Evolutionary conservation across 2,329 filamentous ascomycete species (phyloP).

Genomic region (Monosporascus sp.): DNA sequence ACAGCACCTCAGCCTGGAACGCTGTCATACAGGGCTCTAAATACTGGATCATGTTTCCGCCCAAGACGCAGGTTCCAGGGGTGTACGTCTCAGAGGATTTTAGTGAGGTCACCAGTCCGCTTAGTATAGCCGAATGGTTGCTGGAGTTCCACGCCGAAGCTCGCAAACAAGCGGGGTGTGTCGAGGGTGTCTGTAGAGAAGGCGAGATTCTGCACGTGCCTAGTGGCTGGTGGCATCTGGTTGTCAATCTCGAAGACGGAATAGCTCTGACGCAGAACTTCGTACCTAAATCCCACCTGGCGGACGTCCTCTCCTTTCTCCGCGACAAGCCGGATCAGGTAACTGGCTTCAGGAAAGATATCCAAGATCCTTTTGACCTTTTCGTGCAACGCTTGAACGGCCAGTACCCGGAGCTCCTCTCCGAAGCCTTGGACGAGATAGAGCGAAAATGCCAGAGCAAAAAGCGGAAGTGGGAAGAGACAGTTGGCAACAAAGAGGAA

Average conservation of each 20-base stretch:
- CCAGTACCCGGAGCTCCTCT: constrained; percentile 61
- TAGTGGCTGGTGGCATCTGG: constrained; percentile 94
- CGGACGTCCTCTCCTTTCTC: constrained; percentile 74
- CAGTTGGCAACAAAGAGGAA: constrained; percentile 54
- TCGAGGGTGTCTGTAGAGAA: constrained; percentile 77
- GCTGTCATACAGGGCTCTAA: constrained; percentile 85
- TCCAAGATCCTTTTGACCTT: constrained; percentile 67
- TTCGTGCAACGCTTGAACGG: constrained; percentile 67
- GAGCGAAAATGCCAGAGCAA: constrained; percentile 58
- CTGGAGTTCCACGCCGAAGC: constrained; percentile 85
- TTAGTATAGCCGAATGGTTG: constrained; percentile 96
- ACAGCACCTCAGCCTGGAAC: constrained; percentile 82
- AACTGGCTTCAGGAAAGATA: constrained; percentile 72
- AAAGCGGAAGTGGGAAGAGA: constrained; percentile 83
- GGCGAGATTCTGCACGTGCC: constrained; percentile 92
- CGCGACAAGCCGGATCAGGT: constrained; percentile 79
- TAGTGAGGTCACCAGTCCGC: constrained; percentile 86
- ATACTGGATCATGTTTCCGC: constrained; percentile 99
- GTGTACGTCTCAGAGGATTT: constrained; percentile 87
- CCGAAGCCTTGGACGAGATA: constrained; percentile 59
- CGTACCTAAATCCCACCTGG: constrained; percentile 70
- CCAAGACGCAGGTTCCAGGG: constrained; percentile 72
- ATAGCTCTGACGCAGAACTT: constrained; percentile 96
- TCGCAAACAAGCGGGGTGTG: constrained; percentile 67
- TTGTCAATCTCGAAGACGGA: constrained; percentile 79